These are phyloP conservation scores for Solanum appendiculatum DNA, from an alignment of 257 asterid genomes.

Conservation along the genomic window DNA sequence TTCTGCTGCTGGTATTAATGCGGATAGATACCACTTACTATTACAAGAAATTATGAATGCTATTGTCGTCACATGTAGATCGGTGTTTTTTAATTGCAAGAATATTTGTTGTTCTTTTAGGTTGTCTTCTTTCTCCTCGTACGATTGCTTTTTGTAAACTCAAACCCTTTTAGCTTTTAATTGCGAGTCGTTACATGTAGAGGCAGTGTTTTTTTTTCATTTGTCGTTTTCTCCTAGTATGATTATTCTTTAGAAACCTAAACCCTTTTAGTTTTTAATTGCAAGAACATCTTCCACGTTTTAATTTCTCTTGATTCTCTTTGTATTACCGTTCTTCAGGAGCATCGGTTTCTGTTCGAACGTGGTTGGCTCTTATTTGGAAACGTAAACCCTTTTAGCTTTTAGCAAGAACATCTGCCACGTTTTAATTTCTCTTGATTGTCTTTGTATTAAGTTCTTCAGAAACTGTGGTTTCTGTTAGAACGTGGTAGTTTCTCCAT, in stretches of 20 bases:
- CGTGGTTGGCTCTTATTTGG: neutral
- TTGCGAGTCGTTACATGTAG: neutral
- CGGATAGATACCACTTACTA: neutral
- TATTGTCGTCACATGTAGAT: neutral
- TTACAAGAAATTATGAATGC: neutral
- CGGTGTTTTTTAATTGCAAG: neutral
- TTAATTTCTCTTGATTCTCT: neutral
- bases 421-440: neutral
- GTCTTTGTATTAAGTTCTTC: neutral
- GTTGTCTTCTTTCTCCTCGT: neutral
- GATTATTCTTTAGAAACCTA: neutral
- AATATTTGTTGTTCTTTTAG: neutral
- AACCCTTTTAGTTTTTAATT: neutral
- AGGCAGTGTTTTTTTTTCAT: neutral
- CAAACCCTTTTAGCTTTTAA: neutral
- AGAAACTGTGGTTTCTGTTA: neutral
- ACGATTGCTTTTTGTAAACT: neutral
- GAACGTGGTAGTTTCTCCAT: neutral
- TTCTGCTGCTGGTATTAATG: neutral
- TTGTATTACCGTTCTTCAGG: neutral
- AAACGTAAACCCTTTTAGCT: neutral
- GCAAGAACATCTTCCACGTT: neutral
- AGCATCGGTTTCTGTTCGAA: neutral
- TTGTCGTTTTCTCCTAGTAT: neutral
- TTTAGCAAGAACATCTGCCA: neutral